Conservation (phyloP, 192 early-diverging fungal genomes). For the Backusella tuberculispora region DNA sequence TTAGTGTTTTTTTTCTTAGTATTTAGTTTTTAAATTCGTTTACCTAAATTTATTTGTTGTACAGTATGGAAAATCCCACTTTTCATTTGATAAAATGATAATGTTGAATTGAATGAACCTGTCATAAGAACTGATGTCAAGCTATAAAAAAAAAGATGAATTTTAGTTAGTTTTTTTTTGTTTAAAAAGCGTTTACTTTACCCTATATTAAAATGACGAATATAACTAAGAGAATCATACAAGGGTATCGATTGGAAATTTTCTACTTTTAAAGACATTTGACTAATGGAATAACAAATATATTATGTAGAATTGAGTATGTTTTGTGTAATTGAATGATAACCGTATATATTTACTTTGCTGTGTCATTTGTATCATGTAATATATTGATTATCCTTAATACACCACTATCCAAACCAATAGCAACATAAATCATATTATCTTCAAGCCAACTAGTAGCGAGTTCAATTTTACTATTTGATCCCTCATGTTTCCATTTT, state of each 20-base stretch:
- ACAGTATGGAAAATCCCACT: neutral
- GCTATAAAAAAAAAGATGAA: neutral
- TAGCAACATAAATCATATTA: neutral
- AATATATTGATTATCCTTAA: neutral
- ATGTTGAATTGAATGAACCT: conserved; percentile 1
- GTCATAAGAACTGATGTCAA: conserved; percentile 1
- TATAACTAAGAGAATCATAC: neutral
- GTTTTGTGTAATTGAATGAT: neutral
- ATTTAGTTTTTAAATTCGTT: neutral
- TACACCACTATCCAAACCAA: neutral
- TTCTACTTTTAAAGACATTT: neutral
- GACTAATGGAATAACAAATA: neutral
- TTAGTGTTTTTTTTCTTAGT: neutral
- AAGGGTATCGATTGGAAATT: conserved; percentile 1
- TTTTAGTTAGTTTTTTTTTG: neutral
- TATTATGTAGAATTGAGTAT: no score
- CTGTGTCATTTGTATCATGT: neutral
- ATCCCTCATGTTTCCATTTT: neutral
- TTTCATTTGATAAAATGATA: conserved; percentile 7
- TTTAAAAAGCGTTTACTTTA: neutral
- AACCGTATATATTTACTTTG: neutral
- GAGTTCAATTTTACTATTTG: neutral
- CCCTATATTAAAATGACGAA: conserved; percentile 11
- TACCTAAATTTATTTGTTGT: conserved; percentile 9
- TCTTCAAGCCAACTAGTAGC: neutral